phyloP scores from a whole-genome alignment of 306 rosid species.

The Mimosa bimucronata region DNA sequence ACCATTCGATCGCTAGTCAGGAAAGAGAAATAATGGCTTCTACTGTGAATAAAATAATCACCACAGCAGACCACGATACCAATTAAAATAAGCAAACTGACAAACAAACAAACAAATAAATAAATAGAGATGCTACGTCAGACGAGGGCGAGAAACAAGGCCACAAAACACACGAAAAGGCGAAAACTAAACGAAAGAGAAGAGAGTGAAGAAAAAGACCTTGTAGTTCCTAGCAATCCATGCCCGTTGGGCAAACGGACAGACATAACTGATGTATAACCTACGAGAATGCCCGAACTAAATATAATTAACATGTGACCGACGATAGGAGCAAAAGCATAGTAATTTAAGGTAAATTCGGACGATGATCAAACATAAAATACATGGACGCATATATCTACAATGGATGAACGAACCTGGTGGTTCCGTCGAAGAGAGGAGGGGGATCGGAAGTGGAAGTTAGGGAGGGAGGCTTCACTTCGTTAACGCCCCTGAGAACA shows the following conservation, averaged over 20 bases:
- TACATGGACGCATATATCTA: background rate
- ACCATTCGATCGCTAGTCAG: background rate
- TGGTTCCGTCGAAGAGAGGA: constrained; percentile 83
- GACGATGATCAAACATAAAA: background rate
- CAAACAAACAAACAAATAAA: background rate
- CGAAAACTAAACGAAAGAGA: background rate
- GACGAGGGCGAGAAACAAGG: background rate
- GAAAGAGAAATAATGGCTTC: background rate
- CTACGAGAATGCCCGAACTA: constrained; percentile 27
- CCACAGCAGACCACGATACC: background rate
- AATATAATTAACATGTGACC: background rate
- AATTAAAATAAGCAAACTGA: background rate
- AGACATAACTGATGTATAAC: constrained; percentile 54
- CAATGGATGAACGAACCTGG: constrained; percentile 52
- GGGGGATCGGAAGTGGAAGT: constrained; percentile 68
- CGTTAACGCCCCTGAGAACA: constrained; percentile 37
- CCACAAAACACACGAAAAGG: background rate
- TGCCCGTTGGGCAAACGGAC: constrained; percentile 86
- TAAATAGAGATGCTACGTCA: background rate
- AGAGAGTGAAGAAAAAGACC: constrained; percentile 40
- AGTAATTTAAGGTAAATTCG: background rate
- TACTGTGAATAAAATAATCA: background rate
- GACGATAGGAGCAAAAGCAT: background rate
- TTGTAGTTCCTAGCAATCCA: constrained; percentile 86
- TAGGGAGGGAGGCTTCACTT: constrained; percentile 51